These are phyloP conservation scores for Trichoderma polysporum DNA, from an alignment of 2,329 filamentous ascomycete species.

Conservation along the genomic window DNA sequence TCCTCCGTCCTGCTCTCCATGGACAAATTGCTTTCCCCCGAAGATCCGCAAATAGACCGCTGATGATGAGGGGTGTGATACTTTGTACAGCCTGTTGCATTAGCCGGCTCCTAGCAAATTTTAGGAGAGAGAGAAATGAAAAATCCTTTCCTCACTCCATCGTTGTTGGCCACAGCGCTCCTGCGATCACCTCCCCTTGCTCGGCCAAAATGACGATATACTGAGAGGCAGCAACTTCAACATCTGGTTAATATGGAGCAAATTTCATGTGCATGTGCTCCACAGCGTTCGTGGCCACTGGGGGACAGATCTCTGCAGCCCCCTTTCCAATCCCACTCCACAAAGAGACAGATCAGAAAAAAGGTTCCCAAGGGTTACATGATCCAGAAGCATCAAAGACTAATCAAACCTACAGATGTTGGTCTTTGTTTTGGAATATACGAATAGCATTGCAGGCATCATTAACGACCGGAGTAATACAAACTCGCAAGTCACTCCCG, in stretches of 20 bases:
- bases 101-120: constrained; percentile 6
- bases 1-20: neutral
- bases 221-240: neutral
- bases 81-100: neutral
- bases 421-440: neutral
- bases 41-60: constrained; percentile 1
- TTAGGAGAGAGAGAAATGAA: neutral
- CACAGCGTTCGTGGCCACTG: constrained; percentile 5
- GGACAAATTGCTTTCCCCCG: constrained; percentile 1
- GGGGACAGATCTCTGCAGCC: constrained; percentile 12
- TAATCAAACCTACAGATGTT: neutral
- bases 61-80: neutral
- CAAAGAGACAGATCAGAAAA: neutral
- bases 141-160: neutral
- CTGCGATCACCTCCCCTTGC: neutral
- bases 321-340: constrained; percentile 3
- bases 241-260: constrained; percentile 2
- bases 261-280: constrained; percentile 9
- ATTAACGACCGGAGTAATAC: neutral
- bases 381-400: neutral
- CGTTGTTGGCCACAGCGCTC: neutral
- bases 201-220: constrained; percentile 8
- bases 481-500: neutral
- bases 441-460: neutral
- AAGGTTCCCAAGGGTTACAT: neutral